Percentiles rank a stretch among this genome's conserved stretches.
These are phyloP conservation scores for Allantophomopsis cytisporea DNA, from an alignment of 2,329 filamentous ascomycete genomes.

Conservation along the genomic window DNA sequence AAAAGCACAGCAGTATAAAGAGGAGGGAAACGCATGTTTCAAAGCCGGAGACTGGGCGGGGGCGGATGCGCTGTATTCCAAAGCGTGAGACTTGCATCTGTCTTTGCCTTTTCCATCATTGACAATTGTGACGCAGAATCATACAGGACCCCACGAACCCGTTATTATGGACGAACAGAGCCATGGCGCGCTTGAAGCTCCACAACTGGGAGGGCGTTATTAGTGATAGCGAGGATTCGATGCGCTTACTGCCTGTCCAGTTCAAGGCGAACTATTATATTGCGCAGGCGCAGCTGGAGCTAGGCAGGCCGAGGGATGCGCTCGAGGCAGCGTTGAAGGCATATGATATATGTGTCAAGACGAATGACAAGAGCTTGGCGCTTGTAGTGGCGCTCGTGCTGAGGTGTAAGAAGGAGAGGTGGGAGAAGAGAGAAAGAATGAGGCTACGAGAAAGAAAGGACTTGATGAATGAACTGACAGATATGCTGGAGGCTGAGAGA, in stretches of 20 bases:
- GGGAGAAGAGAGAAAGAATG: conserved; percentile 60
- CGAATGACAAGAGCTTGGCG: conserved; percentile 51
- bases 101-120: conserved; percentile 1
- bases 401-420: conserved; percentile 71
- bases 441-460: conserved; percentile 39
- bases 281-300: conserved; percentile 67
- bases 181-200: conserved; percentile 68
- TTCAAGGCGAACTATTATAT: conserved; percentile 81
- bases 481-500: conserved; percentile 31
- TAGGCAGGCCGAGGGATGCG: conserved; percentile 61
- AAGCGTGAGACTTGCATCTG: conserved; percentile 37
- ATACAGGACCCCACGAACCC: conserved; percentile 66
- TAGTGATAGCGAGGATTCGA: conserved; percentile 62
- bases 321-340: conserved; percentile 56
- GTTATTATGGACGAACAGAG: conserved; percentile 78
- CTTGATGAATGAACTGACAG: conserved; percentile 46
- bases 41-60: conserved; percentile 46
- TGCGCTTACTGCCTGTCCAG: conserved; percentile 48
- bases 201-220: conserved; percentile 61
- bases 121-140: conserved; percentile 35
- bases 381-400: conserved; percentile 64
- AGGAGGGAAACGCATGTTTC: conserved; percentile 35
- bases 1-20: neutral
- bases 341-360: conserved; percentile 53
- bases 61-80: conserved; percentile 59